These are phyloP conservation scores for Blepharisma stoltei DNA, from an alignment of 73 alveolate species.

Conservation along the genomic window DNA sequence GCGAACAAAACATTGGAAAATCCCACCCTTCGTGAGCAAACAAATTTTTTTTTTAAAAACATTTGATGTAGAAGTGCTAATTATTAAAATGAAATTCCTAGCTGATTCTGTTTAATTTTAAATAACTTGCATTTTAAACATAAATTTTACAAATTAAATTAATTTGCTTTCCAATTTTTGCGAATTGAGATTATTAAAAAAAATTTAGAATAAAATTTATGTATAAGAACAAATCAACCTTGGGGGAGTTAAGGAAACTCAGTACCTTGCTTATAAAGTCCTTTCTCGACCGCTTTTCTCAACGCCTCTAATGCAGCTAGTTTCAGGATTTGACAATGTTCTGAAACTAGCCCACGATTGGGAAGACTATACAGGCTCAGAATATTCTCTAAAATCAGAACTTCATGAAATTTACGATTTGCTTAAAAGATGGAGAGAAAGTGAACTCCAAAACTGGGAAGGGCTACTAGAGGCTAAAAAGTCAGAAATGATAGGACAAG, in stretches of 20 bases:
- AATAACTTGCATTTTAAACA: no score
- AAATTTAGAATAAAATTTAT: no score
- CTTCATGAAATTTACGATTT: slow-evolving; percentile 52
- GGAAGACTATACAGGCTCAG: slow-evolving; percentile 76
- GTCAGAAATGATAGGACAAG: slow-evolving; percentile 43
- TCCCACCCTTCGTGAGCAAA: no score
- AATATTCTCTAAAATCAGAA: slow-evolving; percentile 44
- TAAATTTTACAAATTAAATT: no score
- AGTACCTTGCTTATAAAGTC: slow-evolving; percentile 58
- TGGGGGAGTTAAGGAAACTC: slow-evolving; percentile 61
- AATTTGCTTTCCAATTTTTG: no score
- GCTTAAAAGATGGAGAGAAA: slow-evolving; percentile 51
- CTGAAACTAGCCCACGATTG: slow-evolving; percentile 74
- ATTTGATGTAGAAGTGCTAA: no score
- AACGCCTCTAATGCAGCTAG: slow-evolving; percentile 72
- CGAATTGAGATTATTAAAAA: no score
- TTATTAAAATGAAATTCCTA: no score
- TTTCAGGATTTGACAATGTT: slow-evolving; percentile 69
- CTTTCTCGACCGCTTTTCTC: slow-evolving; percentile 54
- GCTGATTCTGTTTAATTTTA: no score
- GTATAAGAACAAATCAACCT: no score
- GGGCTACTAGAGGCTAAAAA: slow-evolving; percentile 43
- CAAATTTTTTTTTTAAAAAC: no score
- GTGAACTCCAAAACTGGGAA: slow-evolving; percentile 54
- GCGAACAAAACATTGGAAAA: no score